These are phyloP conservation scores for Zalerion maritima DNA, from an alignment of 495 filamentous ascomycete genomes.

Conservation along the genomic window DNA sequence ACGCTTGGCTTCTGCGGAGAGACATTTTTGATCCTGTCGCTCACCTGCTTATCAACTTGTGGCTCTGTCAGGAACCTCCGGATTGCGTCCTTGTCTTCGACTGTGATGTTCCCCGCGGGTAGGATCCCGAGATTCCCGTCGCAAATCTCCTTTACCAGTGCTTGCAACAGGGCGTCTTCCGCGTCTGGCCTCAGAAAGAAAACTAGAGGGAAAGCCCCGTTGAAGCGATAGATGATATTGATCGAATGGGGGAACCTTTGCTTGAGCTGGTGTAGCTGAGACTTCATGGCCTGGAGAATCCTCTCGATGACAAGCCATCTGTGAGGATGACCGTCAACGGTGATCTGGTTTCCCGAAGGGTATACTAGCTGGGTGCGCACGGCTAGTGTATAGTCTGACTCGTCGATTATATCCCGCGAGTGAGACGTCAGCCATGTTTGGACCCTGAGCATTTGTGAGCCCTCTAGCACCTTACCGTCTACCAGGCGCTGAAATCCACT, in stretches of 20 bases:
- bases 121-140: conserved; percentile 12
- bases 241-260: conserved; percentile 19
- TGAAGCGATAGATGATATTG: conserved; percentile 19
- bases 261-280: conserved; percentile 17
- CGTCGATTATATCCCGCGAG: conserved; percentile 41
- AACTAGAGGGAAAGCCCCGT: conserved; percentile 22
- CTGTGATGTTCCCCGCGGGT: conserved; percentile 10
- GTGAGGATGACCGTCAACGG: conserved; percentile 5
- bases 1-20: conserved; percentile 16
- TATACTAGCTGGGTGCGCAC: conserved; percentile 16
- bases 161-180: conserved; percentile 18
- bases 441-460: conserved; percentile 24
- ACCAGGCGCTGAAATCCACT: conserved; percentile 32
- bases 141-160: conserved; percentile 18
- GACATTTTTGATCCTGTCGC: conserved; percentile 9
- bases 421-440: conserved; percentile 32
- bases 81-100: conserved; percentile 8
- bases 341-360: conserved; percentile 5
- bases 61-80: conserved; percentile 16
- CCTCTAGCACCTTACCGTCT: conserved; percentile 22
- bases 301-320: conserved; percentile 17
- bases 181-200: conserved; percentile 23
- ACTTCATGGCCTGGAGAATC: conserved; percentile 24
- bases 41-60: conserved; percentile 6
- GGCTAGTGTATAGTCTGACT: conserved; percentile 39